Evolutionary conservation across 257 asterid species (phyloP).

Genomic region (Anisodus acutangulus): DNA sequence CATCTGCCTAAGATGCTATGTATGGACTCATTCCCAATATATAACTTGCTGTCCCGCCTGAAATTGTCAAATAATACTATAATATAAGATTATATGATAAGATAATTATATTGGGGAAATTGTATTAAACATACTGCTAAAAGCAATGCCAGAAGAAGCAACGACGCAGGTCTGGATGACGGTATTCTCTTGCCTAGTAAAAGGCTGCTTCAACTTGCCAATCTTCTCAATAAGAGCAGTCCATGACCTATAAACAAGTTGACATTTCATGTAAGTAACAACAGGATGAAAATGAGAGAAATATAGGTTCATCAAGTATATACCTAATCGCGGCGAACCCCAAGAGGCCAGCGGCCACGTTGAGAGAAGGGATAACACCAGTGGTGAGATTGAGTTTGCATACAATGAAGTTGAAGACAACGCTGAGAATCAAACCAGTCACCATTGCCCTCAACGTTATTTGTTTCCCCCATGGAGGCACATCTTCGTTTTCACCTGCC

Average conservation of each 20-base stretch:
- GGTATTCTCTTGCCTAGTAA: constrained; percentile 77
- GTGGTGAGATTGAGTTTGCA: too few species aligned
- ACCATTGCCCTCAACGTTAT: too few species aligned
- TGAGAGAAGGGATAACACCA: too few species aligned
- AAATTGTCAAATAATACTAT: not conserved
- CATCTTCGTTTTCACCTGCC: too few species aligned
- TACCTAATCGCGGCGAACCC: too few species aligned
- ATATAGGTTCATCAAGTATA: too few species aligned
- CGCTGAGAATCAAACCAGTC: too few species aligned
- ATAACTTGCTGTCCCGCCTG: constrained; percentile 86
- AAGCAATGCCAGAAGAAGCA: constrained; percentile 84
- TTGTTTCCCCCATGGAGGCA: too few species aligned
- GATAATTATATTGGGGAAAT: not conserved
- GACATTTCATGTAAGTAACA: too few species aligned
- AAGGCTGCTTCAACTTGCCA: constrained; percentile 64
- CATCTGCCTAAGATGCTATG: constrained; percentile 54
- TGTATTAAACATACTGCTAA: constrained; percentile 52
- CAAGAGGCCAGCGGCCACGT: too few species aligned
- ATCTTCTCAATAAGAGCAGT: constrained; percentile 38
- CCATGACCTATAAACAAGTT: constrained; percentile 39
- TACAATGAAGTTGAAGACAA: too few species aligned
- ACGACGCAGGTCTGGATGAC: constrained; percentile 73
- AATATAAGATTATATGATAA: not conserved
- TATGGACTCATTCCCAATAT: constrained; percentile 65
- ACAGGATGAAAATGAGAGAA: too few species aligned